A percentile compares a stretch with the other conserved stretches of the same genome.
Evolutionary conservation across 2,329 filamentous ascomycete genomes (phyloP).

Genomic region (Ascochyta clinopodiicola): DNA sequence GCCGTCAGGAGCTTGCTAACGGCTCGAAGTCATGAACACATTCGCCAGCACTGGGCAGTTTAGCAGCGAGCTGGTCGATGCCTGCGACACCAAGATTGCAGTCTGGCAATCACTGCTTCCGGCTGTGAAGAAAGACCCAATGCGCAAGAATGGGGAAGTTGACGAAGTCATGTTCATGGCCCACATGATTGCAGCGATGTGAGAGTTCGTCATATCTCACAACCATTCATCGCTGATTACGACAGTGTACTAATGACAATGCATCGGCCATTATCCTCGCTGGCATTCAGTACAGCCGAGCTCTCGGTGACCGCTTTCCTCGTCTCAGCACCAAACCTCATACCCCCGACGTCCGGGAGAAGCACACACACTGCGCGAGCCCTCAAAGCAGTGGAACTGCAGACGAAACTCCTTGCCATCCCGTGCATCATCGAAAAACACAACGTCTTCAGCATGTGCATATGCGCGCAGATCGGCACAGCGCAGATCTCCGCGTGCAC

Average conservation of each 20-base stretch:
- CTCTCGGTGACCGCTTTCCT: slow-evolving; percentile 63
- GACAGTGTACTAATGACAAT: slow-evolving; percentile 36
- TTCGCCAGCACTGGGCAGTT: slow-evolving; percentile 31
- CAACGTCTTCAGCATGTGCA: slow-evolving; percentile 51
- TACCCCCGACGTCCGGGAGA: slow-evolving; percentile 55
- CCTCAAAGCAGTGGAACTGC: slow-evolving; percentile 75
- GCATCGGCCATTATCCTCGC: slow-evolving; percentile 52
- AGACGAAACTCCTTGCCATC: slow-evolving; percentile 76
- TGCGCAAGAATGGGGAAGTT: slow-evolving; percentile 70
- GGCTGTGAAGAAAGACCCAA: slow-evolving; percentile 70
- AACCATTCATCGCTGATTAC: neutral
- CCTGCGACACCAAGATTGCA: slow-evolving; percentile 68
- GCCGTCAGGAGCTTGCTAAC: neutral
- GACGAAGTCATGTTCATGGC: slow-evolving; percentile 94
- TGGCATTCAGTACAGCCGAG: slow-evolving; percentile 40
- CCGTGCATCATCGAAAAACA: slow-evolving; percentile 75
- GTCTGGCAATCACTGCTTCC: slow-evolving; percentile 84
- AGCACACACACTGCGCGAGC: slow-evolving; percentile 76
- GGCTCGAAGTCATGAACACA: slow-evolving; percentile 56
- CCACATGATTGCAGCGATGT: slow-evolving; percentile 71
- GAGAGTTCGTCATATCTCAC: slow-evolving; percentile 13
- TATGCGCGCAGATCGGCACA: slow-evolving; percentile 36
- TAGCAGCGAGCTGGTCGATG: slow-evolving; percentile 64
- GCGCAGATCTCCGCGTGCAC: slow-evolving; percentile 68
- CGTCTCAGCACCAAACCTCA: slow-evolving; percentile 55